Base-by-base conservation (phyloP, 768 basidiomycete species). In the Kwoniella shandongensis region DNA sequence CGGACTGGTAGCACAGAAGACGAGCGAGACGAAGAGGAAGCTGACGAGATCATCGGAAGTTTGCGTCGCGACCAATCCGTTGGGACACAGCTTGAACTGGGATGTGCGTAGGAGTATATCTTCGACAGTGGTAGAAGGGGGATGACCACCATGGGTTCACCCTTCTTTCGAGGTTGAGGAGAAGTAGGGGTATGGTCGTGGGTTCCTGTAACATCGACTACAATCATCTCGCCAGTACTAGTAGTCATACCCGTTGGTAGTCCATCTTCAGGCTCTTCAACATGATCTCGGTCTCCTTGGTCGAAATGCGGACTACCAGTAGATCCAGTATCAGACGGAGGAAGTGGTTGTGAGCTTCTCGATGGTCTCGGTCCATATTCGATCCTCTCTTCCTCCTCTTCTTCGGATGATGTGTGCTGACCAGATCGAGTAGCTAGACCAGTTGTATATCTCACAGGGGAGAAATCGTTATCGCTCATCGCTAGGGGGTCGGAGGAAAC, bases 401-500 rank as follows among this genome's bases (percentile, higher is more conserved):
- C 40, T 23, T 23, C 40, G 22, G 36, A 38, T n/a, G n/a, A n/a
- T n/a, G n/a, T n/a, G n/a, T n/a, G n/a, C n/a, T n/a, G n/a, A n/a
- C n/a, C n/a, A n/a, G n/a, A n/a, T n/a, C n/a, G n/a, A n/a, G n/a
- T n/a, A n/a, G n/a, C n/a, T n/a, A n/a, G n/a, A n/a, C n/a, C n/a
- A 32, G 32, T 32, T 6, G 32, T 32, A 32, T 6, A 42, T 42
- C 22, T 7, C 8, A 42, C n/a, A 8, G 40, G 40, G 5, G 40
- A 42, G n/a, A 42, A 42, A 18, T 42, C 40, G 30, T 49, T 32
- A 41, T 23, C 22, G 18, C 29, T 45, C 44, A 45, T 36, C 3
- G 53, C 53, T 13, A 54, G 35, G 3, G 53, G 53, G 27, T 54
- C 53, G 3, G 53, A 54, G 35, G 53, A 54, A 27, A 30, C 26